Percentiles rank a stretch among this genome's conserved stretches.
phyloP scores from a whole-genome alignment of 768 basidiomycete genomes.

The Tephrocybe sp. region DNA sequence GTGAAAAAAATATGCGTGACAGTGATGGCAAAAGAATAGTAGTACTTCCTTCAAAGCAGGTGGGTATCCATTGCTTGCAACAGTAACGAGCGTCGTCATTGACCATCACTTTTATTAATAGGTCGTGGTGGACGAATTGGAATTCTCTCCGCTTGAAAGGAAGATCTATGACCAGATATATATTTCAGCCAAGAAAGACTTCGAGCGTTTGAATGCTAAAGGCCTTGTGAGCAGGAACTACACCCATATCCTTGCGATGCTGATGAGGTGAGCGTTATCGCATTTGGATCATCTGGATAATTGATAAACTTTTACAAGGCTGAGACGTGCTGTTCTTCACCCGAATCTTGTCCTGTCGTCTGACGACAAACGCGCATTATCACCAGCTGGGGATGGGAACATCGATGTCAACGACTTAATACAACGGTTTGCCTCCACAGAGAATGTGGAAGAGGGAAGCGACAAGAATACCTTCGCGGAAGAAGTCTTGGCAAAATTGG shows the following conservation, averaged over 20 bases:
- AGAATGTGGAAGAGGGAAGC: constrained; percentile 27
- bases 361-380: constrained; percentile 38
- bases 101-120: constrained; percentile 24
- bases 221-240: constrained; percentile 79
- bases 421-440: constrained; percentile 42
- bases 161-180: constrained; percentile 91
- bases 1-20: constrained; percentile 94
- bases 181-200: constrained; percentile 71
- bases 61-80: constrained; percentile 21
- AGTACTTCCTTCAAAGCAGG: constrained; percentile 84
- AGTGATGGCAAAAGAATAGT: constrained; percentile 84
- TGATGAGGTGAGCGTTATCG: constrained; percentile 71
- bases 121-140: constrained; percentile 71
- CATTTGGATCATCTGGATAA: not conserved
- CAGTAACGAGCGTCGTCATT: not conserved
- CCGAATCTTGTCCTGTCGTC: constrained; percentile 73
- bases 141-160: constrained; percentile 76
- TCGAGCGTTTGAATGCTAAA: constrained; percentile 75
- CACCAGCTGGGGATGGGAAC: constrained; percentile 36
- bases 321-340: constrained; percentile 87
- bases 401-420: constrained; percentile 62
- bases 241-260: constrained; percentile 88
- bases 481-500: constrained; percentile 61
- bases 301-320: not conserved
- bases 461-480: constrained; percentile 51